A percentile compares a stretch with the other conserved stretches of the same genome.
These are phyloP conservation scores for Daphne laureola DNA, from an alignment of 441 rosid genomes.

Conservation along the genomic window DNA sequence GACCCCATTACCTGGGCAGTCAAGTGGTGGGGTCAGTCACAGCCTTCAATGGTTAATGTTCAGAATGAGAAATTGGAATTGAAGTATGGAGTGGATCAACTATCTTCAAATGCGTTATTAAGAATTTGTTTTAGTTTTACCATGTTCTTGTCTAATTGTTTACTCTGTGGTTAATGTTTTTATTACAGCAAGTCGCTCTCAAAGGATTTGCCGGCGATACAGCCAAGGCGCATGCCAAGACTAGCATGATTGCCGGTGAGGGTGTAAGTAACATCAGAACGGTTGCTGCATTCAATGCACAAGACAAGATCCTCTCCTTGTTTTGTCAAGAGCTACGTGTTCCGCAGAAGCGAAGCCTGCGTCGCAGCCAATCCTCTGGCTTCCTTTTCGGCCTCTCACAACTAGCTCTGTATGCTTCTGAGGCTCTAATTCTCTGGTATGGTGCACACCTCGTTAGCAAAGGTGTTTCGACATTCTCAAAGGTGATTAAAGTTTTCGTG, in stretches of 20 bases:
- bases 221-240: constrained; percentile 98
- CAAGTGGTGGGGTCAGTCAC: no score
- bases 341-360: constrained; percentile 69
- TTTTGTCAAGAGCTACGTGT: constrained; percentile 74
- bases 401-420: constrained; percentile 83
- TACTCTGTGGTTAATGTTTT: constrained; percentile 18
- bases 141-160: background rate
- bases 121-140: no score
- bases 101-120: no score
- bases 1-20: background rate
- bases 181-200: constrained; percentile 78
- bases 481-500: constrained; percentile 96
- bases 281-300: constrained; percentile 97
- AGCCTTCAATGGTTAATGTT: no score
- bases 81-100: no score
- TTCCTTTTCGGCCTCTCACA: constrained; percentile 90
- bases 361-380: constrained; percentile 79
- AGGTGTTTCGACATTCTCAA: constrained; percentile 90
- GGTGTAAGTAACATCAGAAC: constrained; percentile 98
- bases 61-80: no score
- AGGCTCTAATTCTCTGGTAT: constrained; percentile 96
- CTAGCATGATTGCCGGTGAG: constrained; percentile 99
- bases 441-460: constrained; percentile 86
- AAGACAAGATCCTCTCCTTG: constrained; percentile 70
- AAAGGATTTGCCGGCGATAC: constrained; percentile 99